Evolutionary conservation across 768 basidiomycete genomes (phyloP).

Genomic region (Termitomyces sp.): DNA sequence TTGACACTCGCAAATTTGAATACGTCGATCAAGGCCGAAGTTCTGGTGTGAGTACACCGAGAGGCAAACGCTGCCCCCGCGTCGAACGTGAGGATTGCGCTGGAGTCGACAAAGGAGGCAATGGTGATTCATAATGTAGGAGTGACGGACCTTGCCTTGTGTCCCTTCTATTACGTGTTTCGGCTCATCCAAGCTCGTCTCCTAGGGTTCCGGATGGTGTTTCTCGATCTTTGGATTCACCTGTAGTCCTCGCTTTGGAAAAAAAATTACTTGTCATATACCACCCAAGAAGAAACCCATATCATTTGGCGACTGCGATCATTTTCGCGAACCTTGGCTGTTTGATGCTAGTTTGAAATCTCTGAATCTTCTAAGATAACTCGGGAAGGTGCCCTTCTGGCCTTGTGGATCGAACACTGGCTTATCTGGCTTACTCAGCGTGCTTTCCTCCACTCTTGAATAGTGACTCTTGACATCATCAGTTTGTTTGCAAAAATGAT

Average conservation of each 20-base stretch:
- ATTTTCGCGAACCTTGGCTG: background rate
- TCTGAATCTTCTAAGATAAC: too few species aligned
- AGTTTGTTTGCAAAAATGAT: background rate
- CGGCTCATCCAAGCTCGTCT: background rate
- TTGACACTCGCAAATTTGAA: conserved; percentile 79
- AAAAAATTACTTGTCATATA: background rate
- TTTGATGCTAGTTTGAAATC: background rate
- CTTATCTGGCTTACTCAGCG: background rate
- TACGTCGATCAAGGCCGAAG: conserved; percentile 35
- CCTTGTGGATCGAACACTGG: background rate
- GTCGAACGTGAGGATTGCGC: background rate
- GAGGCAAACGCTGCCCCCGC: background rate
- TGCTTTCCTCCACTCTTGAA: background rate
- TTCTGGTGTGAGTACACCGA: conserved; percentile 9
- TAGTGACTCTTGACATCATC: background rate
- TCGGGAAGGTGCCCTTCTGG: background rate
- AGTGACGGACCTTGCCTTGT: background rate
- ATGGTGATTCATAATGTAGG: background rate
- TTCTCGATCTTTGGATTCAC: background rate
- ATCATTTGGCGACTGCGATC: too few species aligned
- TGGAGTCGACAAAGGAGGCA: background rate
- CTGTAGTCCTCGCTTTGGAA: background rate
- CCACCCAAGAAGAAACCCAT: background rate
- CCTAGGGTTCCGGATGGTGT: background rate
- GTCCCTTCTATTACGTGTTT: background rate